Evolutionary conservation across 495 filamentous ascomycete genomes (phyloP), one percentile per base, ranked within the genome.

Genomic region (Hyaloscypha finlandica): DNA sequence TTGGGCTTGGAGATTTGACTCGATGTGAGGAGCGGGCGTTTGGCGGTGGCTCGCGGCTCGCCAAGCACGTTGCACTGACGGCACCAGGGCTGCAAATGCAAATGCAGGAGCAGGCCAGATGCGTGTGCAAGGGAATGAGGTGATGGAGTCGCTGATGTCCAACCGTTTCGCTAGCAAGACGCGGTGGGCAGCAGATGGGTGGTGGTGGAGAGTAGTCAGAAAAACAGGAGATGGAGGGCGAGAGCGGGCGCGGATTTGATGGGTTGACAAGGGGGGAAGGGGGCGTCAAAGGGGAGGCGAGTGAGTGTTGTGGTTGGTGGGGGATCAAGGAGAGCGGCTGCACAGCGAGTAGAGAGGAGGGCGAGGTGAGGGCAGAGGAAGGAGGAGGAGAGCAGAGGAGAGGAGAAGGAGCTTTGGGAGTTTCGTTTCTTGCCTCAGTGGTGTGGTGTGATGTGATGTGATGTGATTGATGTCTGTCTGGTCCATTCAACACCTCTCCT

Each of bases 331-430:
- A 20, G 19, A 39, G 19, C 42, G 58, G 32, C 58, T 61, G 35
- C 58, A 61, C 58, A 61, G 58, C 37, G 35, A 8, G 19, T 8
- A 37, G 57, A 37, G 32, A 45, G 4, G 57, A 32, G 29, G 29
- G 57, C 32, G 30, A 31, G 42, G 42, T 6, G 16, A 48, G 25
- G 25, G 25, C 25, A 25, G 2, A 25, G 25, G 25, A 2, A 25
- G 25, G 25, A 25, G 25, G 25, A 25, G 25, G 25, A 25, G 25
- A 2, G 25, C n/a, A n/a, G 25, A 25, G 25, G 25, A 25, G 25
- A 25, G 25, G 4, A 48, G 42, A 6, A 48, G 42, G 4, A 4
- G 11, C n/a, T n/a, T n/a, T n/a, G 16, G 11, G 0, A 12, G 9
- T 48, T 48, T 19, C 42, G 9, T 48, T 48, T 48, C 42, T 19